Evolutionary conservation across 2,329 filamentous ascomycete genomes (phyloP).

Genomic region (Raffaelea albimanens): DNA sequence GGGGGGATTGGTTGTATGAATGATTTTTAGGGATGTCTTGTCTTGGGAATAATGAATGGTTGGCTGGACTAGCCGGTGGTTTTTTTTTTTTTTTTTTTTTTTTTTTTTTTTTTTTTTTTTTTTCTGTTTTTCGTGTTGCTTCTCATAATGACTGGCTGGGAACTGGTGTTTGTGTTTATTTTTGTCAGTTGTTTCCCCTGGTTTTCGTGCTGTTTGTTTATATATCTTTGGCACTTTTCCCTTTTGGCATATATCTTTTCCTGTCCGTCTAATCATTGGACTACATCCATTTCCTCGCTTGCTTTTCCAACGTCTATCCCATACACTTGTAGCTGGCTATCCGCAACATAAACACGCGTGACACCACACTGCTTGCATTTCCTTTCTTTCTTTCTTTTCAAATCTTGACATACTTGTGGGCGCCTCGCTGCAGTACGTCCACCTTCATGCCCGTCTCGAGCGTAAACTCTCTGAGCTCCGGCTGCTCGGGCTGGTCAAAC

Average conservation of each 20-base stretch:
- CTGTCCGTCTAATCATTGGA: too few species aligned
- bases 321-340: too few species aligned
- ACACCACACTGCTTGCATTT: too few species aligned
- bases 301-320: too few species aligned
- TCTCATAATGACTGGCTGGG: not conserved
- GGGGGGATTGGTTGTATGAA: not conserved
- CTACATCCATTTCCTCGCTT: too few species aligned
- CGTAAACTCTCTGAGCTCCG: constrained; percentile 28
- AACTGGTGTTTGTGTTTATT: constrained; percentile 1
- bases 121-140: not conserved
- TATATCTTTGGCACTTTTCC: too few species aligned
- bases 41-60: not conserved
- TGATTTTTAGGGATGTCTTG: not conserved
- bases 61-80: not conserved
- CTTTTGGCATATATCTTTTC: too few species aligned
- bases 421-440: constrained; percentile 35
- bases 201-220: not conserved
- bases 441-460: constrained; percentile 49
- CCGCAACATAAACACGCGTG: too few species aligned
- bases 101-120: not conserved
- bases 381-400: too few species aligned
- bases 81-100: not conserved
- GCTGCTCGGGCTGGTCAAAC: constrained; percentile 21
- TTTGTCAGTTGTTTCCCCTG: constrained; percentile 2
- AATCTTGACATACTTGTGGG: constrained; percentile 27